Evolutionary conservation across 768 basidiomycete genomes (phyloP).

Genomic region (Coprinellus micaceus): DNA sequence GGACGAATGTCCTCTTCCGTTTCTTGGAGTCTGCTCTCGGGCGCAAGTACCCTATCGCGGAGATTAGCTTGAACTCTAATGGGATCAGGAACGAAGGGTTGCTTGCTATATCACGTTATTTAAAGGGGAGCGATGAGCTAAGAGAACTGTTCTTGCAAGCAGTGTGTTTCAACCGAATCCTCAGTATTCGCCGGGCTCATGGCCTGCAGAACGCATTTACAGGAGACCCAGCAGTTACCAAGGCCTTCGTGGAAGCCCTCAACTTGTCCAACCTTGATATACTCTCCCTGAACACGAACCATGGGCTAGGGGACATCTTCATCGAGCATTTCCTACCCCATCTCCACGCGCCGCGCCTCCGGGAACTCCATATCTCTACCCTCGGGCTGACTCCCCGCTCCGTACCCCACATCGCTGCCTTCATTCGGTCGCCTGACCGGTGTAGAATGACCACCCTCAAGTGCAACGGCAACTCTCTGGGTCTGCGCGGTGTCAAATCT

Average conservation of each 20-base stretch:
- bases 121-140: slow-evolving; percentile 43
- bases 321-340: slow-evolving; percentile 44
- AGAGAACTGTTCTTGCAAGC: slow-evolving; percentile 54
- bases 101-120: slow-evolving; percentile 47
- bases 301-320: slow-evolving; percentile 49
- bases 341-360: slow-evolving; percentile 46
- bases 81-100: slow-evolving; percentile 54
- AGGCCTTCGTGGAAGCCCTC: slow-evolving; percentile 43
- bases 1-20: slow-evolving; percentile 49
- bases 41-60: slow-evolving; percentile 40
- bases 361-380: slow-evolving; percentile 54
- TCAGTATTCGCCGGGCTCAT: background rate
- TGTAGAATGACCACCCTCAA: background rate
- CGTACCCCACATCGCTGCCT: slow-evolving; percentile 42
- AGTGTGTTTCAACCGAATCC: slow-evolving; percentile 32
- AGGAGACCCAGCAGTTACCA: slow-evolving; percentile 33
- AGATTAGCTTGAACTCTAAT: slow-evolving; percentile 58
- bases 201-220: slow-evolving; percentile 19
- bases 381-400: slow-evolving; percentile 41
- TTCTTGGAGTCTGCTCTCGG: slow-evolving; percentile 52
- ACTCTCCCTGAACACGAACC: slow-evolving; percentile 50
- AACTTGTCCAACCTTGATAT: slow-evolving; percentile 51
- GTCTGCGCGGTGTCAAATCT: slow-evolving; percentile 37
- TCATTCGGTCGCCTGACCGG: slow-evolving; percentile 27
- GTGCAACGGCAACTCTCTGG: slow-evolving; percentile 45